Base-by-base conservation (phyloP, 2,329 filamentous ascomycete species). In the Ciborinia camelliae region DNA sequence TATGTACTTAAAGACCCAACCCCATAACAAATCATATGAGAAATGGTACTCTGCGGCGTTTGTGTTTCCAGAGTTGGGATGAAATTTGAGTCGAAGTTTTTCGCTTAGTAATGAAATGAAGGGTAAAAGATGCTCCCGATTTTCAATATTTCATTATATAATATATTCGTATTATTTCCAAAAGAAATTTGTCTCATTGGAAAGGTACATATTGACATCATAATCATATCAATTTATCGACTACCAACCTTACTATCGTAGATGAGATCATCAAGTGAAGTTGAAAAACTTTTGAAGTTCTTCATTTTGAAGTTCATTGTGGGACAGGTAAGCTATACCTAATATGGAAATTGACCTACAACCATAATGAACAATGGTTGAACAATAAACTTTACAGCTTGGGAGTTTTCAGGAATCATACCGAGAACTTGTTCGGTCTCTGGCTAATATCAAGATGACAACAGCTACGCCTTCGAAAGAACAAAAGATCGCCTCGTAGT, bases 81-180 rank as follows among this genome's bases (percentile, higher is more conserved):
- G 23, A 9, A 45, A 45, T 3, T 47, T 47, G 43, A n/a, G n/a
- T n/a, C 10, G 2, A 14, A 18, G 28, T 30, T 47, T 0, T 32
- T 58, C 41, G 55, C 55, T 58, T 58, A 58, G 3, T 12, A n/a
- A 47, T 35, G 30, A 37, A 35, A 58, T 47, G 55, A 58, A 58
- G 41, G 55, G 41, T 58, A 26, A 26, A 35, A 20, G 4, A 20
- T 47, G n/a, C 4, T 15, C 18, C 18, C n/a, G 20, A 30, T 23
- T 23, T 26, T 18, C 15, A 58, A 37, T 18, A 47, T 12, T 35
- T 47, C 5, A 35, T 35, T 10, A 26, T 2, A 1, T 35, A 35
- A 8, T 9, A 1, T 6, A 18, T 12, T 4, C 4, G 12, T 8
- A 10, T n/a, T 26, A 1, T 5, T 8, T 35, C 6, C 5, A 8